Evolutionary conservation across 441 rosid genomes (phyloP).

Genomic region (Erodium trifolium): DNA sequence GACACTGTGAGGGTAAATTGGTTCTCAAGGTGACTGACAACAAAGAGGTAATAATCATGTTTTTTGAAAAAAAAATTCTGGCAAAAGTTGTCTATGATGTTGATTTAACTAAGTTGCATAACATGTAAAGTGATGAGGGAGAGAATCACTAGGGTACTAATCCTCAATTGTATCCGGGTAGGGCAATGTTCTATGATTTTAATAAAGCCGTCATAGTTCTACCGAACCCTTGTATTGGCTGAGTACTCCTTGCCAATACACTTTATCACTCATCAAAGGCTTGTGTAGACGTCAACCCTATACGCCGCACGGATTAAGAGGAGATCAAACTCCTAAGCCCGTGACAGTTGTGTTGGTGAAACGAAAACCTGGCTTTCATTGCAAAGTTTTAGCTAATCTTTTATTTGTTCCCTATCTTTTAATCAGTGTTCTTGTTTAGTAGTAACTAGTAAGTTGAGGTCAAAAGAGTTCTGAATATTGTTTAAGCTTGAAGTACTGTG

Average conservation of each 20-base stretch:
- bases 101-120: neutral
- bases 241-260: too few relatives aligned
- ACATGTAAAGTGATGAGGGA: neutral
- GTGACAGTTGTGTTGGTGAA: neutral
- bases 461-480: neutral
- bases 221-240: too few relatives aligned
- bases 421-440: neutral
- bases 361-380: neutral
- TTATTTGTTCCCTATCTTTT: neutral
- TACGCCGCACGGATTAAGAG: too few relatives aligned
- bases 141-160: too few relatives aligned
- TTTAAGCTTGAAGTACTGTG: neutral
- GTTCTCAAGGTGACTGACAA: conserved; percentile 96
- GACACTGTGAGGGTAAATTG: conserved; percentile 86
- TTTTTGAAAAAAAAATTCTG: too few relatives aligned
- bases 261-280: too few relatives aligned
- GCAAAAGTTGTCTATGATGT: neutral
- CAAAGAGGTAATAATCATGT: conserved; percentile 48
- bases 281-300: too few relatives aligned
- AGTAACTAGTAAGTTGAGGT: neutral
- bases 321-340: too few relatives aligned
- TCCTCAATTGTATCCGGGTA: too few relatives aligned
- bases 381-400: neutral
- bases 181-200: too few relatives aligned
- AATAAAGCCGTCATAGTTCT: too few relatives aligned